Percentiles rank a stretch among this genome's conserved stretches.
Conservation (phyloP, 257 asterid species). For the Gentiana straminea region DNA sequence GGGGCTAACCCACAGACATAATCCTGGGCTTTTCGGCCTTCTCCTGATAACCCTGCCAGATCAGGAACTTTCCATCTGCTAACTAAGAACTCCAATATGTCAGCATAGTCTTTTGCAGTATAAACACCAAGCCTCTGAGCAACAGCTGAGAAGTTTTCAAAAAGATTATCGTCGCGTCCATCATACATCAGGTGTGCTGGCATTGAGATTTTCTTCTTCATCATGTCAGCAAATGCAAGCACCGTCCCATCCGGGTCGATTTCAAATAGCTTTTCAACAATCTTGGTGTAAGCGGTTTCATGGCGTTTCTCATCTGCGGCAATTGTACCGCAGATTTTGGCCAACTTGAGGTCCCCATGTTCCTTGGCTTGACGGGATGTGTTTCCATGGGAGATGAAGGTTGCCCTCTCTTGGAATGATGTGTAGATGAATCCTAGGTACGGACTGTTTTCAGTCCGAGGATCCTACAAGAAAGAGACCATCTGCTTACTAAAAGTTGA, state of each 20-base stretch:
- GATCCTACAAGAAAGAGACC: constrained; percentile 35
- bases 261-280: constrained; percentile 65
- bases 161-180: constrained; percentile 56
- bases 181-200: constrained; percentile 86
- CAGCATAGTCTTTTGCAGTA: constrained; percentile 68
- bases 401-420: constrained; percentile 82
- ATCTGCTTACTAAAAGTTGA: not conserved
- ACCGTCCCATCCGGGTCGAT: constrained; percentile 70
- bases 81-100: constrained; percentile 63
- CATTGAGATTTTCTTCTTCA: constrained; percentile 79
- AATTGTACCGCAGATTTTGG: constrained; percentile 67
- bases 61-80: constrained; percentile 54
- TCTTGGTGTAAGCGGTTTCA: constrained; percentile 78
- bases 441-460: constrained; percentile 67
- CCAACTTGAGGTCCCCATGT: constrained; percentile 59
- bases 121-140: constrained; percentile 68
- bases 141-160: constrained; percentile 60
- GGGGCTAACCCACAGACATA: constrained; percentile 62
- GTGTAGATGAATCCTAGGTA: constrained; percentile 79
- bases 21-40: constrained; percentile 67
- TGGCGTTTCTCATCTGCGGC: constrained; percentile 85
- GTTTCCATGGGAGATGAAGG: constrained; percentile 74
- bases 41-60: constrained; percentile 41
- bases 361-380: constrained; percentile 68
- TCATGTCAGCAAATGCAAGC: constrained; percentile 64